phyloP scores from a whole-genome alignment of 768 basidiomycete genomes.

The Lactarius quietus region DNA sequence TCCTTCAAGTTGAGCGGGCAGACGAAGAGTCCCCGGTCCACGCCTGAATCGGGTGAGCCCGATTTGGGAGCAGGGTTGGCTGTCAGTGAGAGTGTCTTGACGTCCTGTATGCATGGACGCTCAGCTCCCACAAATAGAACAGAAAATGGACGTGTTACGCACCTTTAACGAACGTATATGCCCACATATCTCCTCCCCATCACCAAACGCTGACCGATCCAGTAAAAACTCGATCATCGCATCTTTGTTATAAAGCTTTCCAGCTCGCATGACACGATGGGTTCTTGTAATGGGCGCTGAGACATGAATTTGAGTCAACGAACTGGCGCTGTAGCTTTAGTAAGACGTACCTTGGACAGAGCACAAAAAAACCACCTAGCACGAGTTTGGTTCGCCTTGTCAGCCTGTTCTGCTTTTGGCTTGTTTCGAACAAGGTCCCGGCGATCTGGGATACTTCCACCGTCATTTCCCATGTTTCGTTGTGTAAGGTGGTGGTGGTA shows the following conservation, averaged over 20 bases:
- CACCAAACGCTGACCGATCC: conserved; percentile 79
- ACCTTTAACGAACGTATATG: conserved; percentile 91
- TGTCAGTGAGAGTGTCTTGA: conserved; percentile 79
- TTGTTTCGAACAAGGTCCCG: conserved; percentile 72
- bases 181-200: conserved; percentile 88
- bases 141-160: conserved; percentile 28
- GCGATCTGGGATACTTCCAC: conserved; percentile 83
- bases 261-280: conserved; percentile 85
- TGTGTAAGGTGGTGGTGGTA: background rate
- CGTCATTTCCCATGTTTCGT: conserved; percentile 74
- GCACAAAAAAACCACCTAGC: conserved; percentile 94
- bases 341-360: conserved; percentile 76
- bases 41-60: conserved; percentile 39
- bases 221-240: conserved; percentile 87
- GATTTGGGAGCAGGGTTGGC: conserved; percentile 52
- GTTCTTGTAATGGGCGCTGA: conserved; percentile 80
- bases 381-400: conserved; percentile 84
- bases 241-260: conserved; percentile 96
- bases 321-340: background rate
- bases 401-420: conserved; percentile 82
- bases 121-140: background rate
- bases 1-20: conserved; percentile 92
- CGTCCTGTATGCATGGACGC: conserved; percentile 52
- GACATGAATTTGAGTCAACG: background rate
- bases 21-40: conserved; percentile 67